These are phyloP conservation scores for Lithospermum erythrorhizon DNA, from an alignment of 257 asterid genomes.

Conservation along the genomic window DNA sequence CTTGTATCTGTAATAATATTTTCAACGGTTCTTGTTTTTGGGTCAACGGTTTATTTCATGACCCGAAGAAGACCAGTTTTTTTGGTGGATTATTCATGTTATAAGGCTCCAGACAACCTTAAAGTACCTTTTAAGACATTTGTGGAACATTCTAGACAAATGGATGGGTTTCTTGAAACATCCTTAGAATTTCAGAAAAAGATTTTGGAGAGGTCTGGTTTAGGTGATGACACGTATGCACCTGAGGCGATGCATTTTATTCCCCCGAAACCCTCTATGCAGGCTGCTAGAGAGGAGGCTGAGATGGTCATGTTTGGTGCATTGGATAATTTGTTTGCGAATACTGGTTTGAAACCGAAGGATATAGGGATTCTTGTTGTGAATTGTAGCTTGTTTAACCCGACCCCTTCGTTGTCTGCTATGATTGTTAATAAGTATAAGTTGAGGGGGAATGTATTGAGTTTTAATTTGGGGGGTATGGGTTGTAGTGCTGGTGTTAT, in stretches of 20 bases:
- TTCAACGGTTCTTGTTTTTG: conserved; percentile 2
- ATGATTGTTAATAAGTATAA: conserved; percentile 8
- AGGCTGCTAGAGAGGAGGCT: conserved; percentile 5
- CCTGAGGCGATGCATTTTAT: conserved; percentile 1
- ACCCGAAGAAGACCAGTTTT: background rate
- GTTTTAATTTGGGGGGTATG: conserved; percentile 5
- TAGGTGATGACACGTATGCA: background rate
- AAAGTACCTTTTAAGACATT: background rate
- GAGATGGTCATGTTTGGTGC: conserved; percentile 5
- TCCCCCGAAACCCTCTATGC: background rate
- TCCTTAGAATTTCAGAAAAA: background rate
- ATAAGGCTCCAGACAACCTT: background rate
- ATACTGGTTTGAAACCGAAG: conserved; percentile 1
- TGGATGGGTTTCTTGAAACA: background rate
- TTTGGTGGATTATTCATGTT: background rate
- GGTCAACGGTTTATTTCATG: conserved; percentile 6
- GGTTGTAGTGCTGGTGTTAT: conserved; percentile 4
- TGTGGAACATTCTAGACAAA: background rate
- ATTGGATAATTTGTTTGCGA: conserved; percentile 2
- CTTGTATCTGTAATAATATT: conserved; percentile 1
- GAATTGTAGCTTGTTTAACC: conserved; percentile 9
- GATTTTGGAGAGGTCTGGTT: background rate
- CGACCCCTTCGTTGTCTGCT: background rate
- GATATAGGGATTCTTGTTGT: conserved; percentile 4
- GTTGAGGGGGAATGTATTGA: conserved; percentile 3